Conservation (phyloP, 352 stramenopile species). For the Pythium vanterpoolii region DNA sequence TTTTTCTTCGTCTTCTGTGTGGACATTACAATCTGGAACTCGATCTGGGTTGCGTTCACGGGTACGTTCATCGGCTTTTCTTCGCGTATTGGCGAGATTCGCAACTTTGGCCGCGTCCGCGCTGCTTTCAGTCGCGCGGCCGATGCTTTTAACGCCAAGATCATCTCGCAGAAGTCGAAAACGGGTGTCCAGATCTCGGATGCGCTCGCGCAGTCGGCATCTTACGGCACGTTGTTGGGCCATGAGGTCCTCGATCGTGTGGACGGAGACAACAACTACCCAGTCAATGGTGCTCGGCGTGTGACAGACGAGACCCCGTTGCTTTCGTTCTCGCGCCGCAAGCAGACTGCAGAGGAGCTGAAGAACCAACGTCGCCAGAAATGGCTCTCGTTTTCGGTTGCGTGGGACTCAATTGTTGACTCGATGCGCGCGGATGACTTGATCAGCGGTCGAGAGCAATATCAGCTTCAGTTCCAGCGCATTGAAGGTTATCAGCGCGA, state of each 20-base stretch:
- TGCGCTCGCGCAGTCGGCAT: conserved; percentile 18
- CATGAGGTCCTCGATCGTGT: conserved; percentile 34
- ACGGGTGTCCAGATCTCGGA: conserved; percentile 47
- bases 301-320: conserved; percentile 66
- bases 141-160: conserved; percentile 83
- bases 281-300: conserved; percentile 11
- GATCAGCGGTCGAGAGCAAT: conserved; percentile 86
- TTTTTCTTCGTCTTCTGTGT: conserved; percentile 98
- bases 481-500: conserved; percentile 95
- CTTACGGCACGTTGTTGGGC: conserved; percentile 30
- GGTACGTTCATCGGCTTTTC: conserved; percentile 96
- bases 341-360: conserved; percentile 73
- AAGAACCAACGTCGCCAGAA: conserved; percentile 95
- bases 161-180: conserved; percentile 76
- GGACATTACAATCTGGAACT: conserved; percentile 98
- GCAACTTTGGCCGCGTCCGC: conserved; percentile 87
- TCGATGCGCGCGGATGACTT: conserved; percentile 92
- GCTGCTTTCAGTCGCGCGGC: conserved; percentile 84
- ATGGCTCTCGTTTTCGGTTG: conserved; percentile 97
- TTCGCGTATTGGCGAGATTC: conserved; percentile 95
- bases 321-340: conserved; percentile 82
- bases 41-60: conserved; percentile 96
- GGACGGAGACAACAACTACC: conserved; percentile 22
- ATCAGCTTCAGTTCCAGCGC: conserved; percentile 94
- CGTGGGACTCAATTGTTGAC: conserved; percentile 97